Evolutionary conservation across 805 yeast species (phyloP), one percentile per base, ranked within the genome.

Genomic region (Spathaspora boniae): DNA sequence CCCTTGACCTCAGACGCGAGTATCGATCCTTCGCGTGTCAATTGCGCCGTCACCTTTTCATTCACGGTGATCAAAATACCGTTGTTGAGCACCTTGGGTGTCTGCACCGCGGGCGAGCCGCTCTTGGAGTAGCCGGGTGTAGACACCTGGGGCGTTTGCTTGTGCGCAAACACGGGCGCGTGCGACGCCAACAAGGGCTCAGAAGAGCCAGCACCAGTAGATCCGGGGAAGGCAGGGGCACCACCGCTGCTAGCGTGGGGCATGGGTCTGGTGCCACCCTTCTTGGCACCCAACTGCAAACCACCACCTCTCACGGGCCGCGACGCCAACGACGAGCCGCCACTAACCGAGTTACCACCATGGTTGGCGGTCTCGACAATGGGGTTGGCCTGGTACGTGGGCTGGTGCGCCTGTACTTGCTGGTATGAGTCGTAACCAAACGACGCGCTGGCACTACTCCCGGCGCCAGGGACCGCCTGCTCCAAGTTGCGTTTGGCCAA

Each of bases 11-110:
- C 96, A 28, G 86, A 77, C 15, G 78, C 63, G 15, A 47, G 37
- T 35, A 85, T 58, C 0, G 80, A 70, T 31, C 98, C 98, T 48
- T 91, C 97, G 54, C 97, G 81, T 9, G 82, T 65, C 41, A 91
- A 72, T 47, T 80, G 80, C 4, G 93, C 93, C 20, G 80, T 70
- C 40, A 88, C 70, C 47, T 80, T 79, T 63, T 91, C 98, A 53
- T 78, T 80, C 30, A 87, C 64, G 5, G 84, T 69, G 43, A 89
- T 72, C 58, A 88, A 74, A 34, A 89, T 81, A 47, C 96, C 96
- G 45, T 84, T 78, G 62, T 85, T 85, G 20, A 50, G 50, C 26
- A 62, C 56, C 46, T 63, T 68, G 16, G 51, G 50, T 1, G 54
- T 41, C 16, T 46, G 40, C 14, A 59, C 55, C 33, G 54, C 46